These are phyloP conservation scores for Yarrowia phangngaensis DNA, from an alignment of 805 yeast genomes.

Conservation along the genomic window DNA sequence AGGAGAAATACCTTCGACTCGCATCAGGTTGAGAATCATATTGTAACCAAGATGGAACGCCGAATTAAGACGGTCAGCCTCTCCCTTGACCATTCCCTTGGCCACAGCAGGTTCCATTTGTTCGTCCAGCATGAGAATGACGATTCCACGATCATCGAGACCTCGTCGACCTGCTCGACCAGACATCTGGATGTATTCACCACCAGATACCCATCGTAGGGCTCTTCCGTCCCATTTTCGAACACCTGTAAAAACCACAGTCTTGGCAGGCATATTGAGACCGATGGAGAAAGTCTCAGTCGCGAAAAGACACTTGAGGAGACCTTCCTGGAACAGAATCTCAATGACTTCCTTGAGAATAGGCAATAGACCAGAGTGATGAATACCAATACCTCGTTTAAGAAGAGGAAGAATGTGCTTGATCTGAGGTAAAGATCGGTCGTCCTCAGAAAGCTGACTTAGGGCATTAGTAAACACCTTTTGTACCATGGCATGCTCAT, in stretches of 20 bases:
- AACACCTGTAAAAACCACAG: slow-evolving; percentile 95
- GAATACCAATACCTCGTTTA: slow-evolving; percentile 96
- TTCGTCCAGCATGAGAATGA: slow-evolving; percentile 98
- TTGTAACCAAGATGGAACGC: slow-evolving; percentile 97
- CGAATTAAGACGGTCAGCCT: slow-evolving; percentile 94
- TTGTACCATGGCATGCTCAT: slow-evolving; percentile 85
- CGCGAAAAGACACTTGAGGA: slow-evolving; percentile 89
- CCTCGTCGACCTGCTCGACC: slow-evolving; percentile 99
- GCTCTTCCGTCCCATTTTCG: slow-evolving; percentile 98
- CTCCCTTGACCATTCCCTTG: slow-evolving; percentile 99
- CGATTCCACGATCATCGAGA: slow-evolving; percentile 97
- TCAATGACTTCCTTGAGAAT: slow-evolving; percentile 93
- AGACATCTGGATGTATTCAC: slow-evolving; percentile 99
- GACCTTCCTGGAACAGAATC: slow-evolving; percentile 93
- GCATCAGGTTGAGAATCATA: slow-evolving; percentile 87
- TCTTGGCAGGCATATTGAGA: slow-evolving; percentile 97
- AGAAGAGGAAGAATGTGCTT: slow-evolving; percentile 83
- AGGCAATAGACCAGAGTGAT: slow-evolving; percentile 94
- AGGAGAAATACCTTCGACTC: slow-evolving; percentile 98
- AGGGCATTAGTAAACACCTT: slow-evolving; percentile 91
- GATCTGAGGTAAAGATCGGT: slow-evolving; percentile 90
- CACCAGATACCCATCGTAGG: slow-evolving; percentile 98
- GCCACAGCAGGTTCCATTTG: slow-evolving; percentile 99
- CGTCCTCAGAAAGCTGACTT: slow-evolving; percentile 80
- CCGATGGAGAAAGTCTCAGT: slow-evolving; percentile 99